Conservation (phyloP, 2,329 filamentous ascomycete genomes). For the Stachybotrys chlorohalonatus region DNA sequence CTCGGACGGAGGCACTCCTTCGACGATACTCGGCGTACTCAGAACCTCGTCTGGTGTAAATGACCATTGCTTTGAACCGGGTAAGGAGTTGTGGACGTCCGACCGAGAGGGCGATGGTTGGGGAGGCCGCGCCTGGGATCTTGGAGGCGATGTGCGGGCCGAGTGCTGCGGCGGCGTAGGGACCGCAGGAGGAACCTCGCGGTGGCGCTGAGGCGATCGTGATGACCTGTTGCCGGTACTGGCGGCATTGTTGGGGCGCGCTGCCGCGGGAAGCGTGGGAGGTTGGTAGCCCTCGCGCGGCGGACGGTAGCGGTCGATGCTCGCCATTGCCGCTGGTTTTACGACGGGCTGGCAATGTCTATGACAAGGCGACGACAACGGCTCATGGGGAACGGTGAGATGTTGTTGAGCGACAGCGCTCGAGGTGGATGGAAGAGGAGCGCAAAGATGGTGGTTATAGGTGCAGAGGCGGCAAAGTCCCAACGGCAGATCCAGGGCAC, state of each 20-base stretch:
- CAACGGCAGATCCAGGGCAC: neutral
- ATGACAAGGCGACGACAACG: conserved; percentile 5
- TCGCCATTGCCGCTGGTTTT: conserved; percentile 37
- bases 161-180: conserved; percentile 51
- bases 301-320: conserved; percentile 50
- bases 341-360: conserved; percentile 13
- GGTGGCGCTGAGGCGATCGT: conserved; percentile 40
- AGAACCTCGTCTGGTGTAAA: conserved; percentile 77
- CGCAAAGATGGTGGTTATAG: conserved; percentile 2
- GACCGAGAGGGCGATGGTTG: conserved; percentile 33
- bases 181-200: conserved; percentile 50
- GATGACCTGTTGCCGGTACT: conserved; percentile 33
- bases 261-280: conserved; percentile 31
- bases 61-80: conserved; percentile 64
- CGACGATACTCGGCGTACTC: conserved; percentile 74
- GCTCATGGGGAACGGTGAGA: conserved; percentile 13
- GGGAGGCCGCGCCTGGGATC: conserved; percentile 32
- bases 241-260: conserved; percentile 9
- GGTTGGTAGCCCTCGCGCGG: conserved; percentile 49
- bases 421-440: conserved; percentile 2
- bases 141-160: conserved; percentile 46
- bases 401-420: neutral
- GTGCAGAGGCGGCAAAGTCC: neutral
- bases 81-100: conserved; percentile 25
- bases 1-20: conserved; percentile 68